Evolutionary conservation across 2,329 filamentous ascomycete genomes (phyloP).

Genomic region (Macrophomina tecta): DNA sequence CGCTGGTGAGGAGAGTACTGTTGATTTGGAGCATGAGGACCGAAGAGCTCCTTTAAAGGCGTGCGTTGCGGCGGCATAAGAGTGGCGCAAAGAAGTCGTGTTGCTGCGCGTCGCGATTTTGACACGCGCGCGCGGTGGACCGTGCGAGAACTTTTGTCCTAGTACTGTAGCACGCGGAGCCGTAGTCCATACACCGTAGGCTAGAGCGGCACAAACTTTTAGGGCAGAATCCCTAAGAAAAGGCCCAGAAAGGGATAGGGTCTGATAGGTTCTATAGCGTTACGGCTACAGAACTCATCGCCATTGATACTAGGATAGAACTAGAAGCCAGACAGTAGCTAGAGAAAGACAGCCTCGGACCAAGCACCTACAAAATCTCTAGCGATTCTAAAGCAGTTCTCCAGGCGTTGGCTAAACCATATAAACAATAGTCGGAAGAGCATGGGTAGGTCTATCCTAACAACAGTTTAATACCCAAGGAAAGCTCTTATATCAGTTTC

Average conservation of each 20-base stretch:
- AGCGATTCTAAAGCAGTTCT: constrained; percentile 6
- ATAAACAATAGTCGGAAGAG: neutral
- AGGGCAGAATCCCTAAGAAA: too few relatives aligned
- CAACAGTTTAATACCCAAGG: neutral
- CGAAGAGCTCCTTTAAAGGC: too few relatives aligned
- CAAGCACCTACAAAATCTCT: neutral
- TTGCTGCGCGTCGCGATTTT: too few relatives aligned
- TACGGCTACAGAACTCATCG: neutral
- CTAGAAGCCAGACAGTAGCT: neutral
- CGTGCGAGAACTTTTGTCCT: too few relatives aligned
- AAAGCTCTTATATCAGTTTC: neutral
- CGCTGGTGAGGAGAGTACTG: too few relatives aligned
- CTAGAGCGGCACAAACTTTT: too few relatives aligned
- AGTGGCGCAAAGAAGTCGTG: too few relatives aligned
- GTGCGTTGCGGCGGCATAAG: too few relatives aligned
- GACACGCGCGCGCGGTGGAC: too few relatives aligned
- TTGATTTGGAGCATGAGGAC: too few relatives aligned
- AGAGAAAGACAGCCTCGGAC: neutral
- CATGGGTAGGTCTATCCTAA: neutral
- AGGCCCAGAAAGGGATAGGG: neutral
- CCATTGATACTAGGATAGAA: constrained; percentile 1
- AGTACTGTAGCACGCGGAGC: too few relatives aligned
- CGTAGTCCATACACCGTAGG: too few relatives aligned
- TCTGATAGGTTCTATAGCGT: neutral
- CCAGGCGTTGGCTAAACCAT: neutral